Evolutionary conservation across 228 moss, liverwort and hornwort species (phyloP), one percentile per base, ranked within the genome.

Genomic region (Sphagnum fallax): DNA sequence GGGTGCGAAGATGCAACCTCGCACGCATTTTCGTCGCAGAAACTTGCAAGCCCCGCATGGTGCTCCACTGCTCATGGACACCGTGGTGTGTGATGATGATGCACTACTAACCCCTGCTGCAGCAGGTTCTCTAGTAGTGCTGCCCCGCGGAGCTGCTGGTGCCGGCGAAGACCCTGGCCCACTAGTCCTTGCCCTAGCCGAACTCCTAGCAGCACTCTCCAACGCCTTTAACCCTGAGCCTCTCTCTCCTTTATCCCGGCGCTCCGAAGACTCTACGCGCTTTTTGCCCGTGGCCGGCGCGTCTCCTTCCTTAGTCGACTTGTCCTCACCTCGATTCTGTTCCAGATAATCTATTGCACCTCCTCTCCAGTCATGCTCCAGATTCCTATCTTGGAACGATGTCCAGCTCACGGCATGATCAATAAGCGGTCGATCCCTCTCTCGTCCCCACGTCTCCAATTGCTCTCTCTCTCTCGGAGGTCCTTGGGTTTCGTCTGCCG

Each of bases 1-100:
- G 13, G 87, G 87, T 11, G 87, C 87, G 72, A 88, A 88, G 68
- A 81, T 81, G 74, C 87, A 88, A 47, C 86, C 86, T n/a, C 86
- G 74, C 16, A 86, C 86, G 61, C 86, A 86, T 80, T 86, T 86
- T 67, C 87, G 67, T 65, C 87, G 65, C 48, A 88, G 60, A 61
- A 84, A 84, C 53, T 84, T 84, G 81, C 84, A 88, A 5, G 84
- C 87, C 78, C 84, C 87, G 84, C 87, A 88, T 51, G 84, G 84
- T 72, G 86, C 86, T 65, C 86, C 86, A 74, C 86, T 86, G 80
- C 82, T 86, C 86, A 86, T 86, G 86, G 86, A 78, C 77, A 76
- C 77, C 60, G 66, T 32, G 32, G 32, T 32, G 32, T 32, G 32
- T 32, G 32, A 32, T 32, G 32, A 32, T 32, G 32, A 32, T 32